Conservation (phyloP, 78 protist species). For the Dictyostelium intermedium region DNA sequence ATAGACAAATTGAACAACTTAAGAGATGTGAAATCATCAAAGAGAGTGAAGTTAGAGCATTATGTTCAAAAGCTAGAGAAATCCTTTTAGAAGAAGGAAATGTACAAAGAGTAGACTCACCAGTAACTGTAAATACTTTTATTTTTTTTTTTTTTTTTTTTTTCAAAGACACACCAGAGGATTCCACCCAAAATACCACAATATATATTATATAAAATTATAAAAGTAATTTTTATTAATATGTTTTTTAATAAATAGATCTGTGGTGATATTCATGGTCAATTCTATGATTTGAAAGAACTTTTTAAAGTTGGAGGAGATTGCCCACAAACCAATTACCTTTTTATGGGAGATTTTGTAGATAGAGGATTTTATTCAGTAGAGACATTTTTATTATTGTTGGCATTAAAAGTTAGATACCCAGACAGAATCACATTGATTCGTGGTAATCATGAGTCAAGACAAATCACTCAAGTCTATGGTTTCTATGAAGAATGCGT, state of each 20-base stretch:
- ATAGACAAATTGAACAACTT: conserved; percentile 95
- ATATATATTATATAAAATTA: no score
- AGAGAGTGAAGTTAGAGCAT: conserved; percentile 96
- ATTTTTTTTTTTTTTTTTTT: background rate
- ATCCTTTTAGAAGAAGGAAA: conserved; percentile 98
- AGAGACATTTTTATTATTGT: conserved; percentile 97
- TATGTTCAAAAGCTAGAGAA: conserved; percentile 98
- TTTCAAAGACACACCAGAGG: no score
- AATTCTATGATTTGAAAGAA: conserved; percentile 98
- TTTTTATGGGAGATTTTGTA: conserved; percentile 99
- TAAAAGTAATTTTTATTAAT: background rate
- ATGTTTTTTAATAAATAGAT: conserved; percentile 72
- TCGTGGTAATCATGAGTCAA: conserved; percentile 99
- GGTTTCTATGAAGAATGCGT: conserved; percentile 99
- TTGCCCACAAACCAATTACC: conserved; percentile 96
- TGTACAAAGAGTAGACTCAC: conserved; percentile 97
- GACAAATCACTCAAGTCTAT: conserved; percentile 99
- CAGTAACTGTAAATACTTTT: conserved; percentile 93
- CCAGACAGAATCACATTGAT: conserved; percentile 98
- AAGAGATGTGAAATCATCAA: conserved; percentile 92
- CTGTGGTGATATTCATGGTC: conserved; percentile 99
- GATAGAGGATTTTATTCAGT: conserved; percentile 99
- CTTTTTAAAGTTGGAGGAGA: conserved; percentile 98
- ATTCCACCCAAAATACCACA: no score
- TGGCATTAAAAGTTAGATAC: conserved; percentile 98